Base-by-base conservation (phyloP, 2,329 filamentous ascomycete species). In the Colletotrichum salicis region DNA sequence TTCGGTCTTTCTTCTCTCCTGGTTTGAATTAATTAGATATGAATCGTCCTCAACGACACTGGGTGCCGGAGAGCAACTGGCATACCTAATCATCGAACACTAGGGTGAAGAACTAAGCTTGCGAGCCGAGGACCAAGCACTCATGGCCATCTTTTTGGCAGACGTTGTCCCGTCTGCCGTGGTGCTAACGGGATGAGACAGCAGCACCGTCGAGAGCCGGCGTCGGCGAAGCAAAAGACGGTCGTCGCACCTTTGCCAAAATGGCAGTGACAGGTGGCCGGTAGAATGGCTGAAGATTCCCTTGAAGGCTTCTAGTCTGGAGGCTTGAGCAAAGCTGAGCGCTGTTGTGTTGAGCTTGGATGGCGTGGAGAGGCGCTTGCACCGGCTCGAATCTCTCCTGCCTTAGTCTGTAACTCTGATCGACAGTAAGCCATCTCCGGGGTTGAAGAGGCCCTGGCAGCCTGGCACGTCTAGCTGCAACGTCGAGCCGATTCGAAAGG, bases 71-170 rank as follows among this genome's bases (percentile, higher is more conserved):
- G n/a, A 22, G 19, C 7, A 61, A 15, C 41, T 48, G 19, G 37
- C 7, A 48, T 61, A 41, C 19, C 58, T 29, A 11, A 31, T 33
- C 22, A 33, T 27, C 54, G 11, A 57, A 59, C 45, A 54, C 10
- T 70, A 54, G 48, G 55, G 48, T 35, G 57, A 67, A 52, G 31
- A 12, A 57, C 29, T 54, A 67, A 13, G 55, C 48, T 45, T 57
- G 31, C 13, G 29, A 51, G 31, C 57, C 29, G n/a, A n/a, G 58
- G 11, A 22, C 45, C 35, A 67, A 37, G 27, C 63, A 51, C 45
- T 31, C 59, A 29, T 51, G 29, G 27, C 35, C 37, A 31, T 13
- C 19, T 58, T 58, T 56, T 57, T 22, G 52, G 33, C 64, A 66
- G 51, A 37, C 67, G 33, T 56, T 48, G 55, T 62, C 33, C 64